Conservation (phyloP, 345 rosid genomes). For the Diplotaxis tenuifolia region DNA sequence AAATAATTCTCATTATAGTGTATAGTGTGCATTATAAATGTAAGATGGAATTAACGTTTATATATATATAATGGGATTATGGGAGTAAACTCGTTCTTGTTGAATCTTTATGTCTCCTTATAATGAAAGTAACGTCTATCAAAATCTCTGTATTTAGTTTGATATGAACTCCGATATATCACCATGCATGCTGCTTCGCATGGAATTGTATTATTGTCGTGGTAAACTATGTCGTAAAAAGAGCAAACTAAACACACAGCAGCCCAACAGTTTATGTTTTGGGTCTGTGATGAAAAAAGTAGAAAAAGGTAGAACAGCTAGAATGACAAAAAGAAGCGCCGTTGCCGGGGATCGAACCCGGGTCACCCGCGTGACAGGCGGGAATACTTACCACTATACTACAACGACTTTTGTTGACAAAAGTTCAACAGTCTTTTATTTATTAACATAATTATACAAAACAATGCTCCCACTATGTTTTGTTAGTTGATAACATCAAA, state of each 20-base stretch:
- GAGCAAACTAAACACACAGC: not conserved
- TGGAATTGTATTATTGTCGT: not conserved
- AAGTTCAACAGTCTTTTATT: no score
- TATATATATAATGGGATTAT: no score
- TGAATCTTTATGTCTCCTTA: slow-evolving; percentile 10
- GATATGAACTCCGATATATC: slow-evolving; percentile 1
- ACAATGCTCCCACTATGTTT: not conserved
- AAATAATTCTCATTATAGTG: not conserved
- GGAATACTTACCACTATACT: slow-evolving; percentile 84
- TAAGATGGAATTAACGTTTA: slow-evolving; percentile 4
- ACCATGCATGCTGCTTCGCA: not conserved
- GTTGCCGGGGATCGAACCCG: slow-evolving; percentile 95
- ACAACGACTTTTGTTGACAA: slow-evolving; percentile 50
- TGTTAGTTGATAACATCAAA: not conserved
- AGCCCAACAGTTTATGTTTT: not conserved
- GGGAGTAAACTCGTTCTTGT: slow-evolving; percentile 17
- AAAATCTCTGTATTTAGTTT: slow-evolving; percentile 7
- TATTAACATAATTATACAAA: no score
- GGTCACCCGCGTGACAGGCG: slow-evolving; percentile 89
- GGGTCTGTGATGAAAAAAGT: not conserved
- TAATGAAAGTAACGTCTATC: not conserved
- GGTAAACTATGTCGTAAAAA: not conserved
- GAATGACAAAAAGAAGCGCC: slow-evolving; percentile 37
- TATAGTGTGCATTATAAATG: not conserved
- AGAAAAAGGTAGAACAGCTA: not conserved